phyloP scores from a whole-genome alignment of 345 rosid species.

The Corchorus capsularis region DNA sequence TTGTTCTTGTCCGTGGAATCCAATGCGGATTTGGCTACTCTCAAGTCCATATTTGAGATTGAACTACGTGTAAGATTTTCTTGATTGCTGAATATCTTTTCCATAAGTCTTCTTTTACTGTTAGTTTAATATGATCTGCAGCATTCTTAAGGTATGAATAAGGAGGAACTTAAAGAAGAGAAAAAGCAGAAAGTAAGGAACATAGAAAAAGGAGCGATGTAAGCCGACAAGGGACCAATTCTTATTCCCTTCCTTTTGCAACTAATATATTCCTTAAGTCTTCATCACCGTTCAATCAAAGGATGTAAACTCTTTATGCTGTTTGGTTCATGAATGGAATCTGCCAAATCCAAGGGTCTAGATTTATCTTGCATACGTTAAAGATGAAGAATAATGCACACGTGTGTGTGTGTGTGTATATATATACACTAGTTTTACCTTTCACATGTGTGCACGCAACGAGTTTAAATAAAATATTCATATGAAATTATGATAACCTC shows the following conservation, averaged over 20 bases:
- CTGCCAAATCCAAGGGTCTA: no score
- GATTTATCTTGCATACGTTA: no score
- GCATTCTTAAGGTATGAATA: background rate
- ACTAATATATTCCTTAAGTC: background rate
- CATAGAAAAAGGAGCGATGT: background rate
- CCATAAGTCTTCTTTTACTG: background rate
- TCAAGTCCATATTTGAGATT: no score
- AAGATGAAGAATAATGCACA: no score
- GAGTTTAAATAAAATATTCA: no score
- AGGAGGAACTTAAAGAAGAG: background rate
- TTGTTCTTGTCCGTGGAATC: no score
- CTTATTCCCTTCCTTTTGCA: constrained; percentile 21
- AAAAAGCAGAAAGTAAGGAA: background rate
- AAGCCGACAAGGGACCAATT: constrained; percentile 1
- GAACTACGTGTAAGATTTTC: no score
- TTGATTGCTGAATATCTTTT: background rate
- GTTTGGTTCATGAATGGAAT: constrained; percentile 7
- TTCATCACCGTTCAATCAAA: background rate
- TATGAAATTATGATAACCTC: no score
- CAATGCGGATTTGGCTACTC: no score
- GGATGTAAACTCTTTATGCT: background rate
- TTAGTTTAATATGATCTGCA: background rate
- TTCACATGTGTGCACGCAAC: no score
- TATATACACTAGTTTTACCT: no score
- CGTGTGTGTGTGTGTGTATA: no score